These are phyloP conservation scores for Schwanniomyces vanrijiae DNA, from an alignment of 805 yeast species.

Conservation along the genomic window DNA sequence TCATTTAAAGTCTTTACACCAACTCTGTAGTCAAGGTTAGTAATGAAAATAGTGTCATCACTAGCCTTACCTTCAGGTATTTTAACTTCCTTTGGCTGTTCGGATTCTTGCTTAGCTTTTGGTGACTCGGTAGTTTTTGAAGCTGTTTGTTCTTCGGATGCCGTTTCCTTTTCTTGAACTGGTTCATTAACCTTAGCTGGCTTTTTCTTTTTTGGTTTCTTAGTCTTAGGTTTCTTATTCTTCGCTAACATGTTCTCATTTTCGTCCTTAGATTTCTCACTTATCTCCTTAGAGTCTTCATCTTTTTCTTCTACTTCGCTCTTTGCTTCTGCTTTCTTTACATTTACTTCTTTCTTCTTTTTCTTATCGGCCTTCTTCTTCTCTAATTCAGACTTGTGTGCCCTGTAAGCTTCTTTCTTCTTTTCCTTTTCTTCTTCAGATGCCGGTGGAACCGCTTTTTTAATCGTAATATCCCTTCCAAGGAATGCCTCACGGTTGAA, in stretches of 20 bases:
- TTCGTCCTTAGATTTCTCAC: neutral
- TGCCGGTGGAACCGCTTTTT: slow-evolving; percentile 53
- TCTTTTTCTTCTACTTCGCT: slow-evolving; percentile 11
- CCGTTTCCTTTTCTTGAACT: neutral
- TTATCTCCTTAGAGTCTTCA: slow-evolving; percentile 5
- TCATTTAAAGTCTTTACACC: slow-evolving; percentile 46
- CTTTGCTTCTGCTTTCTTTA: slow-evolving; percentile 18
- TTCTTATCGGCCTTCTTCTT: slow-evolving; percentile 19
- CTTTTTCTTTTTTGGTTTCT: slow-evolving; percentile 3
- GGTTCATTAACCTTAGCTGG: neutral
- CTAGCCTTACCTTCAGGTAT: slow-evolving; percentile 55
- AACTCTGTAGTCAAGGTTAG: slow-evolving; percentile 55
- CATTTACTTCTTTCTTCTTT: slow-evolving; percentile 14
- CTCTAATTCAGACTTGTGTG: slow-evolving; percentile 19
- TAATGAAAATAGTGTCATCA: slow-evolving; percentile 57
- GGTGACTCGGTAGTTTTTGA: neutral
- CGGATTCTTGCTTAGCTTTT: slow-evolving; percentile 6
- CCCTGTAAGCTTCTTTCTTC: slow-evolving; percentile 33
- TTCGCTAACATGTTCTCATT: neutral
- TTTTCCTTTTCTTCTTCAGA: slow-evolving; percentile 44
- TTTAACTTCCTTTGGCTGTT: slow-evolving; percentile 9
- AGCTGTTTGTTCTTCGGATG: neutral
- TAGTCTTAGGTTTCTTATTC: neutral
- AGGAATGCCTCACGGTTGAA: slow-evolving; percentile 45
- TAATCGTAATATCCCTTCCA: slow-evolving; percentile 49